Percentiles rank a stretch among this genome's conserved stretches.
Conservation (phyloP, 2,329 filamentous ascomycete genomes). For the Stachybotrys chartarum region DNA sequence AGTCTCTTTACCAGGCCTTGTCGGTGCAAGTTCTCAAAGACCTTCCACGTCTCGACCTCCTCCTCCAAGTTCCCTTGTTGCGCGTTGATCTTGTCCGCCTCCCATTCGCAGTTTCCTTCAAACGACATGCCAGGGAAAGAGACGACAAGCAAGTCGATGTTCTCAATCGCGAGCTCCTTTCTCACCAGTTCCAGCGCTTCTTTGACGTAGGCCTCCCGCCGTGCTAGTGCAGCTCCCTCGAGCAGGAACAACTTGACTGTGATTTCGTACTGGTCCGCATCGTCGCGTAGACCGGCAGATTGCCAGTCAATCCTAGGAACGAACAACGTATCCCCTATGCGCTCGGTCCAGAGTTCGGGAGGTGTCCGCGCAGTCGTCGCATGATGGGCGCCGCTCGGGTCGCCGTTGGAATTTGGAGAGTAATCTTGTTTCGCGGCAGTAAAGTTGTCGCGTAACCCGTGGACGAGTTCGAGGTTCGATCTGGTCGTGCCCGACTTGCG, state of each 20-base stretch:
- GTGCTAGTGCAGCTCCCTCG: slow-evolving; percentile 56
- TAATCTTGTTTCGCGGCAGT: slow-evolving; percentile 62
- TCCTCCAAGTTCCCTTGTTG: slow-evolving; percentile 59
- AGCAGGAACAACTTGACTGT: slow-evolving; percentile 95
- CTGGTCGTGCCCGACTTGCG: slow-evolving; percentile 66
- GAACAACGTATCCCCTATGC: slow-evolving; percentile 55
- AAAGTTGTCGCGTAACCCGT: slow-evolving; percentile 81
- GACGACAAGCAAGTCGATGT: slow-evolving; percentile 81
- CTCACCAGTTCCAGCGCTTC: slow-evolving; percentile 77
- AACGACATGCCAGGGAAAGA: slow-evolving; percentile 93
- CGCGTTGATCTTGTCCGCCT: slow-evolving; percentile 56
- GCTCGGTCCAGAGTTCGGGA: slow-evolving; percentile 60
- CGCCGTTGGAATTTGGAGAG: slow-evolving; percentile 22
- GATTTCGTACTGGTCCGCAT: slow-evolving; percentile 81
- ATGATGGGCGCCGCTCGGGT: slow-evolving; percentile 16
- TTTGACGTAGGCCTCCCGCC: slow-evolving; percentile 62
- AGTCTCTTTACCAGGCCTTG: slow-evolving; percentile 67
- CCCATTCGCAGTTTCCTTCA: slow-evolving; percentile 83
- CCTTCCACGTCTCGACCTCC: slow-evolving; percentile 60
- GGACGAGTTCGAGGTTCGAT: slow-evolving; percentile 89
- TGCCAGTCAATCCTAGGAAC: slow-evolving; percentile 73
- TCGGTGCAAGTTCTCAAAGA: slow-evolving; percentile 65
- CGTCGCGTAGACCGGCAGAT: slow-evolving; percentile 67
- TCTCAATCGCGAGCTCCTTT: slow-evolving; percentile 67
- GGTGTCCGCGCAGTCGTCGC: slow-evolving; percentile 16